Base-by-base conservation (phyloP, 2,329 filamentous ascomycete genomes). In the Didymella keratinophila region DNA sequence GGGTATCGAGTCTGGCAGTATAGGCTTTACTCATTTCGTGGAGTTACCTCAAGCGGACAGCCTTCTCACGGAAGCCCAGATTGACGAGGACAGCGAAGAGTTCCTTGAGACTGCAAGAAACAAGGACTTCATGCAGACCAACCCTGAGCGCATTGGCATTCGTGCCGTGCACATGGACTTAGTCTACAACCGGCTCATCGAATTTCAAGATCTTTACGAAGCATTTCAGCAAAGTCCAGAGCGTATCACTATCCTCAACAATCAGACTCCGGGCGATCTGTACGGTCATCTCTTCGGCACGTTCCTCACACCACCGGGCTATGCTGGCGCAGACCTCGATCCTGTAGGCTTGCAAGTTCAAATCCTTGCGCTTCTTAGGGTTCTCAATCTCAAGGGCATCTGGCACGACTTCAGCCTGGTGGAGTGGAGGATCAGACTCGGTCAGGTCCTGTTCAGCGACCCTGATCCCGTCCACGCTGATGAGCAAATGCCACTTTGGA, bases 401-500 rank as follows among this genome's bases (percentile, higher is more conserved):
- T 92, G 89, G 89, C 83, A 89, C 50, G 89, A 92, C 74, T 89
- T 92, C 64, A 89, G 88, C 20, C 82, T 87, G 30, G 87, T 92
- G 7, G 89, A 92, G 71, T 92, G 89, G 89, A 84, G 89, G 36
- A 89, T 92, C 57, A 82, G 88, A 12, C 79, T 92, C 1, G 89
- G 89, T 7, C 89, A 91, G 74, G 82, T 92, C 41, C 76, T 92
- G 2, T 92, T 89, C 89, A 87, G 84, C 16, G 70, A 74, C 37
- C 60, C 62, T 9, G 69, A 74, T 16, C 32, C 63, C 7, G 39
- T 57, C 12, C 37, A 58, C 58, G 61, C 75, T 55, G 46, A 72
- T 54, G 59, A 69, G 2, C n/a, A 62, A 1, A 53, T 53, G 11
- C 63, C 63, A 11, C 34, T 74, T 12, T 76, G 73, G 63, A 71